These are phyloP conservation scores for Phytophthora sp. DNA, from an alignment of 352 stramenopile genomes.

Conservation along the genomic window DNA sequence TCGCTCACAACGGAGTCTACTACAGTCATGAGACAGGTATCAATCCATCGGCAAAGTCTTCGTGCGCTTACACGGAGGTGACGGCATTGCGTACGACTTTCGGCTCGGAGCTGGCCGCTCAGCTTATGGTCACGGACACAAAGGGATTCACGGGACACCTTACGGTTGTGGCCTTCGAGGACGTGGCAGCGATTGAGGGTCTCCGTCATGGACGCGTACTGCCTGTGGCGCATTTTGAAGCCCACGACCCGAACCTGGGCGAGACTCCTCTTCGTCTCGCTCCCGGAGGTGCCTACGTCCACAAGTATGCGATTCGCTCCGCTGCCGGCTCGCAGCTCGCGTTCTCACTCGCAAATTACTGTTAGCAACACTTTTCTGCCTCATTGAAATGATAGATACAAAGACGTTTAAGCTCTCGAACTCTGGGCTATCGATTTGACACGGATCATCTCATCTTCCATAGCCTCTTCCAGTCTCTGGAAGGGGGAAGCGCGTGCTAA, in stretches of 20 bases:
- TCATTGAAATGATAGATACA: conserved; percentile 24
- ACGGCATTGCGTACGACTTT: conserved; percentile 66
- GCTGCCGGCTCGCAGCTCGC: conserved; percentile 95
- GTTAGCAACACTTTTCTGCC: too few relatives aligned
- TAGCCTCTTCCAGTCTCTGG: conserved; percentile 11
- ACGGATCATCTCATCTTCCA: conserved; percentile 27
- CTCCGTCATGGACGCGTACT: conserved; percentile 87
- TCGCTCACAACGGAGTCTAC: conserved; percentile 94
- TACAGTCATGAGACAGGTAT: conserved; percentile 98
- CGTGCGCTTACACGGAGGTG: conserved; percentile 95
- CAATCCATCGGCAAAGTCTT: conserved; percentile 91
- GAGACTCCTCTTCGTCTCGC: conserved; percentile 59
- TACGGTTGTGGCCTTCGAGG: conserved; percentile 97
- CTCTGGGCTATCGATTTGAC: conserved; percentile 3
- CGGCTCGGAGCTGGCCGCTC: conserved; percentile 69
- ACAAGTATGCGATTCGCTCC: conserved; percentile 95
- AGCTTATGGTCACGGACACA: conserved; percentile 91
- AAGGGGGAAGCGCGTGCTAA: conserved; percentile 18
- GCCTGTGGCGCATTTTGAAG: conserved; percentile 92
- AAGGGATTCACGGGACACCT: conserved; percentile 96
- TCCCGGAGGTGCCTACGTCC: conserved; percentile 62
- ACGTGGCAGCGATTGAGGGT: conserved; percentile 94
- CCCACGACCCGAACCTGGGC: conserved; percentile 80
- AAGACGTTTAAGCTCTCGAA: conserved; percentile 3
- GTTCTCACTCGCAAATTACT: too few relatives aligned